A percentile compares a stretch with the other conserved stretches of the same genome.
These are phyloP conservation scores for Paramyrothecium sp. DNA, from an alignment of 2,329 filamentous ascomycete species.

Conservation along the genomic window DNA sequence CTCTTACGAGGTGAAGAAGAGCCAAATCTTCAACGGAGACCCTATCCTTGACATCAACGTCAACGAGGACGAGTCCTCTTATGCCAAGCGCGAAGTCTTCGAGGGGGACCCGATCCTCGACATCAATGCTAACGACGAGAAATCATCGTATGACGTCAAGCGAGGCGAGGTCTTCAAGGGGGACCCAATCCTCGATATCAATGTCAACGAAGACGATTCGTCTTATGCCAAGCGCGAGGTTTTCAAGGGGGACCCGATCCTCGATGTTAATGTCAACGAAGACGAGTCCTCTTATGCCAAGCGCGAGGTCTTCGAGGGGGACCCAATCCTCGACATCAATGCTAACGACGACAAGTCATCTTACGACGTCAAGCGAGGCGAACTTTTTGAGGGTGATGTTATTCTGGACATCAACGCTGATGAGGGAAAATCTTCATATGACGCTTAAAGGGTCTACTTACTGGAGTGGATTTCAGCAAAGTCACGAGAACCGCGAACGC, in stretches of 20 bases:
- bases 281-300: background rate
- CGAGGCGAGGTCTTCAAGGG: background rate
- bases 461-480: too few relatives aligned
- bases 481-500: too few relatives aligned
- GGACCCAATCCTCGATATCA: background rate
- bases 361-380: background rate
- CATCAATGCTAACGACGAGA: background rate
- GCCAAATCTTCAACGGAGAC: background rate
- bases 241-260: background rate
- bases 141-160: background rate
- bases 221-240: background rate
- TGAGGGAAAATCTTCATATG: background rate
- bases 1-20: background rate
- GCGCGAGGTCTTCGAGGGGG: background rate
- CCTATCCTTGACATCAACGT: background rate
- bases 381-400: background rate
- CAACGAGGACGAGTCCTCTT: background rate
- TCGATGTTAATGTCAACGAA: background rate
- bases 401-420: background rate
- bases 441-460: background rate
- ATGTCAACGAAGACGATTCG: background rate
- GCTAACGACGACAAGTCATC: background rate
- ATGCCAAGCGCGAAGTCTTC: background rate
- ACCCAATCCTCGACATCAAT: background rate
- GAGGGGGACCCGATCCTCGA: background rate